Percentiles rank a stretch among this genome's conserved stretches.
phyloP scores from a whole-genome alignment of 768 basidiomycete genomes.

The Amanita muscaria region DNA sequence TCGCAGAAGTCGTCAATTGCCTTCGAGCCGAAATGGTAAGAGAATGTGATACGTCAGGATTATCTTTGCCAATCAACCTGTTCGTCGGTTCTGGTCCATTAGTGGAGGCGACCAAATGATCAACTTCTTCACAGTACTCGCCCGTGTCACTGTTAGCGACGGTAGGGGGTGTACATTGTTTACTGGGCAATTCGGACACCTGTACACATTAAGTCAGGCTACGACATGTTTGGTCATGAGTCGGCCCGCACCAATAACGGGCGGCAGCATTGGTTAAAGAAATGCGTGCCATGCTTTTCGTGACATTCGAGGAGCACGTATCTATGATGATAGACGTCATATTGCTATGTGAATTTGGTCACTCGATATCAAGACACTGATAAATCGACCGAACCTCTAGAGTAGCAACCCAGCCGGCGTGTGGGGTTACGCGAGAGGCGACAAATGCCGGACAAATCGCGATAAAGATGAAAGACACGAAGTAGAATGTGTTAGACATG shows the following conservation, averaged over 20 bases:
- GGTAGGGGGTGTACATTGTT: too few relatives aligned
- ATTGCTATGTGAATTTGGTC: slow-evolving; percentile 27
- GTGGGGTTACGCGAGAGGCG: slow-evolving; percentile 31
- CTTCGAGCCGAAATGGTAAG: slow-evolving; percentile 5
- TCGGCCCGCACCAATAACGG: slow-evolving; percentile 46
- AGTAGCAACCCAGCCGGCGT: slow-evolving; percentile 33
- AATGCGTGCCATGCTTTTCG: slow-evolving; percentile 37
- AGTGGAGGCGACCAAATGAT: neutral
- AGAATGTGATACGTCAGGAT: neutral
- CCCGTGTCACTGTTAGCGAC: too few relatives aligned
- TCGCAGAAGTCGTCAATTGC: slow-evolving; percentile 8
- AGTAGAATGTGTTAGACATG: slow-evolving; percentile 32
- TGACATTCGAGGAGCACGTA: slow-evolving; percentile 51
- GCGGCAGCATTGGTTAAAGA: slow-evolving; percentile 67
- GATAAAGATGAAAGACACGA: slow-evolving; percentile 35
- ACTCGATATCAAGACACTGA: slow-evolving; percentile 5
- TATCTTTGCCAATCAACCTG: too few relatives aligned
- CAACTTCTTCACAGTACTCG: slow-evolving; percentile 3
- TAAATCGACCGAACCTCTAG: slow-evolving; percentile 32
- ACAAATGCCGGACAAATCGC: slow-evolving; percentile 32
- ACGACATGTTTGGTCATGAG: slow-evolving; percentile 1
- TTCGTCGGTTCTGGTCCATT: too few relatives aligned
- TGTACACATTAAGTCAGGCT: slow-evolving; percentile 3
- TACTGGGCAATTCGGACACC: slow-evolving; percentile 8
- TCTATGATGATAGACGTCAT: slow-evolving; percentile 48